Conservation (phyloP, 495 filamentous ascomycete species). For the Podospora appendiculata region DNA sequence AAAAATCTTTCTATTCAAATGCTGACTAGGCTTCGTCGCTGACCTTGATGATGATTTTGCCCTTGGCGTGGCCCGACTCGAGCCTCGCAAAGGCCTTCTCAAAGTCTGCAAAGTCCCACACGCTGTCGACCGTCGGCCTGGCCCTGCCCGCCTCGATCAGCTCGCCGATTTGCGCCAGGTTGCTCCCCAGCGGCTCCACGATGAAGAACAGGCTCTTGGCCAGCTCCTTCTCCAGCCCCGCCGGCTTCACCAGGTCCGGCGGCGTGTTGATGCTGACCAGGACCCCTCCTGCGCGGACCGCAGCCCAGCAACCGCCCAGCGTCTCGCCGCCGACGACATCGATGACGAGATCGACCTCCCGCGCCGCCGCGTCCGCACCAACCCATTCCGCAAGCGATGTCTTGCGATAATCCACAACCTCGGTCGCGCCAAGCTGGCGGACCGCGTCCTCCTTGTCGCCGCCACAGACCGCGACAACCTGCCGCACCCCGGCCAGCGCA, state of each 20-base stretch:
- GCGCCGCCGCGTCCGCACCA: constrained; percentile 32
- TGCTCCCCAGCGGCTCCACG: constrained; percentile 57
- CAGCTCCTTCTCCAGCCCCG: constrained; percentile 18
- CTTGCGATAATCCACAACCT: constrained; percentile 60
- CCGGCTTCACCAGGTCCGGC: constrained; percentile 36
- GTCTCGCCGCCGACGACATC: constrained; percentile 55
- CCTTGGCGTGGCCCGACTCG: constrained; percentile 52
- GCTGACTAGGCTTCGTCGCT: constrained; percentile 13
- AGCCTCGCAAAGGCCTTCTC: constrained; percentile 57
- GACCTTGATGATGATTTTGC: constrained; percentile 58
- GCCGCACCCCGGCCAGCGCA: constrained; percentile 40
- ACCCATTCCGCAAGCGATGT: constrained; percentile 40
- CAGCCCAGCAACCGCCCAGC: constrained; percentile 42
- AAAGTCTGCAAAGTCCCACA: constrained; percentile 54
- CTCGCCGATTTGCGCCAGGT: constrained; percentile 47
- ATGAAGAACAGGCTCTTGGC: constrained; percentile 31
- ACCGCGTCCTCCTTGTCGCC: constrained; percentile 48
- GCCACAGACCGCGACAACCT: constrained; percentile 52
- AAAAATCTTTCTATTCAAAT: no score
- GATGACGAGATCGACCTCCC: constrained; percentile 50
- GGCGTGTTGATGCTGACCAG: constrained; percentile 42
- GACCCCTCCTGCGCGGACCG: constrained; percentile 45
- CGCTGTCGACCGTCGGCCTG: constrained; percentile 51
- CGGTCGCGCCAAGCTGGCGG: constrained; percentile 53
- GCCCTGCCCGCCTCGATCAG: constrained; percentile 58